Percentiles rank a stretch among this genome's conserved stretches.
These are phyloP conservation scores for Leavenworthia alabamica DNA, from an alignment of 345 rosid genomes.

Conservation along the genomic window DNA sequence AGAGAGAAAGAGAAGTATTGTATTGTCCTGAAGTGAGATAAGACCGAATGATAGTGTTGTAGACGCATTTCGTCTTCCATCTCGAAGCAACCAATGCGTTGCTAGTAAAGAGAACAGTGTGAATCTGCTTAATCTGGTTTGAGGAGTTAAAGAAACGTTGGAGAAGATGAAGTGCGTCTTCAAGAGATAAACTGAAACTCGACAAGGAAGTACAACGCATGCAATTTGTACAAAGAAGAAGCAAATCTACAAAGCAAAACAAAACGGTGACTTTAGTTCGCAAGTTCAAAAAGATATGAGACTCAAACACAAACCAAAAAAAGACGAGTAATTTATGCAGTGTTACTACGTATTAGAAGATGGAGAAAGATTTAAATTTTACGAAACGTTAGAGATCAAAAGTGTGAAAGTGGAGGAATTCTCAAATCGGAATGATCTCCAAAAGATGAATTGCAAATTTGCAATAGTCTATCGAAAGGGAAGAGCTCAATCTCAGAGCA, in stretches of 20 bases:
- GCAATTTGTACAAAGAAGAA: neutral
- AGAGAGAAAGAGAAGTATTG: conserved; percentile 37
- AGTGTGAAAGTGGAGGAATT: neutral
- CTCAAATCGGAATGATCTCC: neutral
- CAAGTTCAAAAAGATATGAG: neutral
- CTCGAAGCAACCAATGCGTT: conserved; percentile 21
- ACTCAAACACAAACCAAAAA: neutral
- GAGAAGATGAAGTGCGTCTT: conserved; percentile 45
- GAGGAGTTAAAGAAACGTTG: conserved; percentile 38
- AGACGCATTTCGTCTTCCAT: conserved; percentile 41
- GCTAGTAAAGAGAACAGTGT: conserved; percentile 36
- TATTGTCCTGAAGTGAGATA: conserved; percentile 41
- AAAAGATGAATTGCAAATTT: neutral
- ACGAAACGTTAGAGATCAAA: neutral
- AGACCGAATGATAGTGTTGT: conserved; percentile 57
- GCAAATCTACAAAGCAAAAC: neutral
- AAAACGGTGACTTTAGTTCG: neutral
- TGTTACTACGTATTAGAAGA: neutral
- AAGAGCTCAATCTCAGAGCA: neutral
- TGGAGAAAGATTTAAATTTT: neutral
- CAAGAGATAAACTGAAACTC: conserved; percentile 22
- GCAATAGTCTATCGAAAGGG: neutral
- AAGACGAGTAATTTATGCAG: neutral
- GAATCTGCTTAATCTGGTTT: conserved; percentile 51
- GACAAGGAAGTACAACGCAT: conserved; percentile 9